Evolutionary conservation across 2,329 filamentous ascomycete species (phyloP), one percentile per base, ranked within the genome.

Genomic region (Zasmidium angulare): DNA sequence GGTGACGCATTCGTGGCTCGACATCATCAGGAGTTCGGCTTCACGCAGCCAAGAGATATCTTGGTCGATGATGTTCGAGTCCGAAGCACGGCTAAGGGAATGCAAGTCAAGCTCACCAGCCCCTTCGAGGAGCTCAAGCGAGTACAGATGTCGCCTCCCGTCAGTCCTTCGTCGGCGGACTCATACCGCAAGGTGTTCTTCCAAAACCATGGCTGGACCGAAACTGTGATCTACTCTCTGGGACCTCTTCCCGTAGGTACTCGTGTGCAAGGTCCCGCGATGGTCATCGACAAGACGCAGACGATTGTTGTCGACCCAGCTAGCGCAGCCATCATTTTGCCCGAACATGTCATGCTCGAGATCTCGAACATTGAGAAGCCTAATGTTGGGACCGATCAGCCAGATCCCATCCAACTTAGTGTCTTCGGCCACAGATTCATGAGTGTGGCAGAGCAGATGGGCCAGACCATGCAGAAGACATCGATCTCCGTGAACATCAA

Each of bases 81-180:
- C 6, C 62, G 66, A 21, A 63, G 65, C 22, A 59, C 65, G 31
- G 68, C 65, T 9, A 95, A 91, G 80, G 93, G 90, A 51, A 93
- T 93, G 74, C 83, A 89, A 53, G 87, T 89, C 50, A 78, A 88
- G 43, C 89, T 91, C 59, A 88, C 90, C 77, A 93, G 89, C 0
- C 89, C 95, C 2, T 91, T 96, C 63, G 82, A 91, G 69, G 91
- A 96, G 71, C 79, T 96, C 10, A 87, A 86, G 67, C 82, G 85
- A 2, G 80, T 93, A 57, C 84, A 82, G 59, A 80, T 84, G 0
- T 83, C 82, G 56, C 79, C 85, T 22, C 64, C 81, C 0, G 79
- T 84, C 0, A 77, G 81, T 2, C 76, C 79, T n/a, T 77, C 82
- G 50, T 89, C 89, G 69, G 79, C 83, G 23, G 87, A 91, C 68